Conservation (phyloP, 2,329 filamentous ascomycete genomes). For the Westerdykella sp. region DNA sequence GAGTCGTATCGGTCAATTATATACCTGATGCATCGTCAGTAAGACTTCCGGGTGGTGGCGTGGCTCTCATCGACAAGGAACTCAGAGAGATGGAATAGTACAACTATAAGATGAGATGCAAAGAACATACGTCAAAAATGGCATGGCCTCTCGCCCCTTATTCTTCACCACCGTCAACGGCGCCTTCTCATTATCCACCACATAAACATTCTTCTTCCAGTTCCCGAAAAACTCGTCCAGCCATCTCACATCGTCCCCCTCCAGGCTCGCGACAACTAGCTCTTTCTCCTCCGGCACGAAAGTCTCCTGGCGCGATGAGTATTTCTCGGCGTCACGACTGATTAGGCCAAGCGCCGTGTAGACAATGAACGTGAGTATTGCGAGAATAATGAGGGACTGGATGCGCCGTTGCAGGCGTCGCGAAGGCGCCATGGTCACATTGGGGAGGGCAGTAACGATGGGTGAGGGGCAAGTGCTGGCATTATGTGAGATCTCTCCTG, state of each 20-base stretch:
- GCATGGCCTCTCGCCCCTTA: slow-evolving; percentile 42
- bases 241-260: slow-evolving; percentile 28
- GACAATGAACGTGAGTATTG: too few species aligned
- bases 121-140: slow-evolving; percentile 36
- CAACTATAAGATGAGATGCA: too few species aligned
- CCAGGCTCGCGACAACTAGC: slow-evolving; percentile 26
- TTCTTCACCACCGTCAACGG: slow-evolving; percentile 37
- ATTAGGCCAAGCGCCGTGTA: too few species aligned
- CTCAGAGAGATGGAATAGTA: not conserved
- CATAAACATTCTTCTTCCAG: slow-evolving; percentile 34
- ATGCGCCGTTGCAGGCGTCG: too few species aligned
- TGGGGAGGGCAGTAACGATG: too few species aligned
- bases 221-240: slow-evolving; percentile 22
- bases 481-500: too few species aligned
- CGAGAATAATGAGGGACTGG: too few species aligned
- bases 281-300: slow-evolving; percentile 13
- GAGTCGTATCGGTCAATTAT: slow-evolving; percentile 31
- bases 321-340: too few species aligned
- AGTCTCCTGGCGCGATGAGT: too few species aligned
- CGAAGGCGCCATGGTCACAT: too few species aligned
- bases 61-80: not conserved
- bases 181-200: slow-evolving; percentile 33
- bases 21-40: slow-evolving; percentile 18
- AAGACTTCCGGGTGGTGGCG: not conserved
- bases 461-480: too few species aligned